Conservation (phyloP, 2,329 filamentous ascomycete genomes). For the Colletotrichum orchidophilum region DNA sequence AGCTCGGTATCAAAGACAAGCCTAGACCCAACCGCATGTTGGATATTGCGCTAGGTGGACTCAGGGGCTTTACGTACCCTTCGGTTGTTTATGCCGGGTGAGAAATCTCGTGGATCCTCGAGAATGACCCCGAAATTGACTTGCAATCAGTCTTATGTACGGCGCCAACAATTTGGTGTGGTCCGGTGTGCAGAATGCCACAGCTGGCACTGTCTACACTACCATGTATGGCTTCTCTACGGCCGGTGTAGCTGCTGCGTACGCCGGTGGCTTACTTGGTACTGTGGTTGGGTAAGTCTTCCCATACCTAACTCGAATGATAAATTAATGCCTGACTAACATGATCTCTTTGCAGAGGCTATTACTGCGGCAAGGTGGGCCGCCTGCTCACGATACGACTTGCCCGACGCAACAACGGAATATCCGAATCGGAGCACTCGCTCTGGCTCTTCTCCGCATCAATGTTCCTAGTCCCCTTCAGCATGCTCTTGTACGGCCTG, state of each 20-base stretch:
- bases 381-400: conserved; percentile 50
- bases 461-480: conserved; percentile 50
- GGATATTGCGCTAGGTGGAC: conserved; percentile 45
- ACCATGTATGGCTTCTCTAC: conserved; percentile 42
- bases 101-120: background rate
- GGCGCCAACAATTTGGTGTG: conserved; percentile 45
- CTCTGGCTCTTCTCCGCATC: conserved; percentile 43
- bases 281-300: conserved; percentile 46
- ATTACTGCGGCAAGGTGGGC: conserved; percentile 46
- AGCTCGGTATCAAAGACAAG: conserved; percentile 43
- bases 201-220: conserved; percentile 43
- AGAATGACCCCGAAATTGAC: too few species aligned
- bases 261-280: conserved; percentile 48
- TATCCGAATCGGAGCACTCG: conserved; percentile 52
- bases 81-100: conserved; percentile 50
- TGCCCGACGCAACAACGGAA: conserved; percentile 50
- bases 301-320: background rate
- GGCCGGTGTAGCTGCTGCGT: conserved; percentile 36
- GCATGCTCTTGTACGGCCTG: conserved; percentile 53
- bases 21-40: conserved; percentile 48
- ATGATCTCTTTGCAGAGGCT: conserved; percentile 21
- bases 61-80: conserved; percentile 42
- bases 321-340: background rate
- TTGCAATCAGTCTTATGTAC: conserved; percentile 35
- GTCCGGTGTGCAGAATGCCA: conserved; percentile 43